A percentile compares a stretch with the other conserved stretches of the same genome.
Conservation (phyloP, 768 basidiomycete species). For the Mycena capillaripes region DNA sequence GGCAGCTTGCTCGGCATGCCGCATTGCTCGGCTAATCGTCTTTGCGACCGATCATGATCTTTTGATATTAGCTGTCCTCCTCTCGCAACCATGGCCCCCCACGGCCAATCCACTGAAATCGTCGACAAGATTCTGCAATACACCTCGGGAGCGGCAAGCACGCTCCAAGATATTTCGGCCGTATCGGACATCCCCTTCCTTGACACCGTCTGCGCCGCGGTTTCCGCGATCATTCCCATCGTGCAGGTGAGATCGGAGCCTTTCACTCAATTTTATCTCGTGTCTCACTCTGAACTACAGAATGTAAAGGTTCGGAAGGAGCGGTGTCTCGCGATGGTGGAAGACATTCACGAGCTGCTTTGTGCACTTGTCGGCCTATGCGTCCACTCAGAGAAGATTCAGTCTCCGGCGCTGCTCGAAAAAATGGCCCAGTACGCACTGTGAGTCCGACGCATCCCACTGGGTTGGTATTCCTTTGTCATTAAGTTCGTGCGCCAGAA, state of each 20-base stretch:
- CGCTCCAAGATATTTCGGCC: neutral
- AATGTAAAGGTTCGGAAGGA: slow-evolving; percentile 1
- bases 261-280: neutral
- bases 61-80: too few species aligned
- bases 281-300: neutral
- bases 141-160: neutral
- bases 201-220: neutral
- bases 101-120: too few species aligned
- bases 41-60: too few species aligned
- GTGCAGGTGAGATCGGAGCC: neutral
- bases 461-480: neutral
- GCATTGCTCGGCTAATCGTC: too few species aligned
- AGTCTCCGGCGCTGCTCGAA: neutral
- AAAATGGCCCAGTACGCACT: neutral
- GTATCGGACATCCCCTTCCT: neutral
- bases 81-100: too few species aligned
- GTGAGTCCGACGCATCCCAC: neutral
- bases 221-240: neutral
- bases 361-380: neutral
- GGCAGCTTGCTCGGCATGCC: too few species aligned
- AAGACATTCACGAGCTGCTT: neutral
- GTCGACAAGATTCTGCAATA: slow-evolving; percentile 13
- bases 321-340: slow-evolving; percentile 6
- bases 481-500: neutral
- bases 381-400: neutral